These are phyloP conservation scores for Dentipellis sp. DNA, from an alignment of 768 basidiomycete species.

Conservation along the genomic window DNA sequence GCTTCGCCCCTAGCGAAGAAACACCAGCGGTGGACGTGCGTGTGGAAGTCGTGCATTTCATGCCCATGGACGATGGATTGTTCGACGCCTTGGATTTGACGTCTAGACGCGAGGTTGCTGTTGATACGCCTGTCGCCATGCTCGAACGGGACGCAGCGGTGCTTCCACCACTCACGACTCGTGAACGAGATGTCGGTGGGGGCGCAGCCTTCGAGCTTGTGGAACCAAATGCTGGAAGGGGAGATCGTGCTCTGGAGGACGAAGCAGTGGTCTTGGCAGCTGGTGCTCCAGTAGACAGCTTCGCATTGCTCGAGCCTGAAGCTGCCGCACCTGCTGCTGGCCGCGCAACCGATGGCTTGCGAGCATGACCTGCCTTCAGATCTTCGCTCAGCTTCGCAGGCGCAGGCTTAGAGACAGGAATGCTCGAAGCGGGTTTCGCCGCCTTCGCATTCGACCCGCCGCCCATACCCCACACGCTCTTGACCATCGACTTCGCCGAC, in stretches of 20 bases:
- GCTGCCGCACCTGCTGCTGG: not conserved
- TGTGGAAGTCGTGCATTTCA: slow-evolving; percentile 18
- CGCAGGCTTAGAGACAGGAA: slow-evolving; percentile 21
- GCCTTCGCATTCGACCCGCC: slow-evolving; percentile 21
- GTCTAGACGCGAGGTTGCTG: slow-evolving; percentile 5
- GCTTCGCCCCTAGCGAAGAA: slow-evolving; percentile 37
- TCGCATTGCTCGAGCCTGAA: not conserved
- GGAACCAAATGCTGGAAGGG: slow-evolving; percentile 19
- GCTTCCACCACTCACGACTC: slow-evolving; percentile 1
- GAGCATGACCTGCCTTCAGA: not conserved
- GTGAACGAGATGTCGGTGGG: not conserved
- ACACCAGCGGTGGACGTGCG: slow-evolving; percentile 21
- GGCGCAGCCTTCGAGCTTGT: slow-evolving; percentile 2
- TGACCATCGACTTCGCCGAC: slow-evolving; percentile 59
- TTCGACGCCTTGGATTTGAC: slow-evolving; percentile 1
- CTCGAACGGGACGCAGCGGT: slow-evolving; percentile 3
- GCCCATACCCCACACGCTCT: slow-evolving; percentile 65
- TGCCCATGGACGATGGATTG: slow-evolving; percentile 21
- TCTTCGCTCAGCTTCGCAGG: slow-evolving; percentile 1
- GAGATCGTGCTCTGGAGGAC: slow-evolving; percentile 15
- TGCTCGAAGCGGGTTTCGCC: slow-evolving; percentile 16
- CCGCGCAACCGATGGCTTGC: slow-evolving; percentile 6
- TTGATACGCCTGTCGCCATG: slow-evolving; percentile 4
- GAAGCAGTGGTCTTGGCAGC: slow-evolving; percentile 4
- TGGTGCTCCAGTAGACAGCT: slow-evolving; percentile 1